Evolutionary conservation across 805 yeast species (phyloP), one percentile per base, ranked within the genome.

Genomic region (Cephaloascus fragrans): DNA sequence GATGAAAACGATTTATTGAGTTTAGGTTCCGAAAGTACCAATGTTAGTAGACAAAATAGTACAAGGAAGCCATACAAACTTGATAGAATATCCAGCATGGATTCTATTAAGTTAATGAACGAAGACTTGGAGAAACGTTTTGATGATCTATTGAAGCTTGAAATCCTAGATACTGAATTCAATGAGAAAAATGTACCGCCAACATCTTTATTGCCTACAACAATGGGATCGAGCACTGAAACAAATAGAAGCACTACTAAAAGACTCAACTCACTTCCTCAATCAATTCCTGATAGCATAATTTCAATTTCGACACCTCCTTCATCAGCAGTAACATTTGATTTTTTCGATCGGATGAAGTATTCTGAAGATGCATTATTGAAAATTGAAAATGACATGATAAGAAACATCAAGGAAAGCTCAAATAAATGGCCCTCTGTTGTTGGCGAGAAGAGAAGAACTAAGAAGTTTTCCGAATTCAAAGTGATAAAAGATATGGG

Each of bases 401-500:
- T 46, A 61, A 52, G 33, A 39, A 36, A 46, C 52, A 67, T 15
- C 77, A 71, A 41, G 58, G 53, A n/a, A 66, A 66, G 34, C 57
- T 72, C 81, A 1, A 46, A 48, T 4, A 53, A 57, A 35, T 75
- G 77, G 70, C 81, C 81, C 0, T 44, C 42, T 18, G 67, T 62
- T 20, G 68, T 69, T 14, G 97, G 97, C 2, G 63, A 69, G 4
- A 65, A 67, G 40, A 74, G 93, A 50, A 71, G 96, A 39, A 77
- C 72, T 17, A 85, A 85, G 54, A 75, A 77, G 43, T 72, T 86
- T 45, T 56, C 70, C 0, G 95, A 88, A 54, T 93, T 86, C 49
- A 59, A 63, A 1, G 72, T 84, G 1, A 35, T 87, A 34, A 83
- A 84, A 54, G 76, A 79, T 44, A 76, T 93, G 78, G 98, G 98